Conservation (phyloP, 2,329 filamentous ascomycete species). For the Fusarium circinatum region DNA sequence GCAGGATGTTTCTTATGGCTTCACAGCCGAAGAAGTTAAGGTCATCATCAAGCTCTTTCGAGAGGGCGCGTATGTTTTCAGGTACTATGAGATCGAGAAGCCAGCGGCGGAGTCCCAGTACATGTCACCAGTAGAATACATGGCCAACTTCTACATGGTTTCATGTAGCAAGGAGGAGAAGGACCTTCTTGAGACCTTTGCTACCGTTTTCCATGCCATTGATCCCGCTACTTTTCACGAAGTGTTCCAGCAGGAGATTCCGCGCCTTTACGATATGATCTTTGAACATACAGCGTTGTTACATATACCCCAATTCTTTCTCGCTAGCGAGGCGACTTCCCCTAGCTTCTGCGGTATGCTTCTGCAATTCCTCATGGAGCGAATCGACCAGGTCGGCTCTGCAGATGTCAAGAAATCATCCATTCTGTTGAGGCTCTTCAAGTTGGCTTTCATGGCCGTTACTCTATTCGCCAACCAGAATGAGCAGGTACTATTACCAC, state of each 20-base stretch:
- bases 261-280: slow-evolving; percentile 95
- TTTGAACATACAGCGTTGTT: slow-evolving; percentile 95
- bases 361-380: slow-evolving; percentile 95
- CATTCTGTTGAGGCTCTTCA: slow-evolving; percentile 93
- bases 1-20: slow-evolving; percentile 95
- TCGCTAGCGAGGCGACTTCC: slow-evolving; percentile 98
- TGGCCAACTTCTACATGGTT: slow-evolving; percentile 94
- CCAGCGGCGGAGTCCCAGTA: slow-evolving; percentile 76
- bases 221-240: slow-evolving; percentile 99
- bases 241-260: slow-evolving; percentile 97
- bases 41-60: slow-evolving; percentile 98
- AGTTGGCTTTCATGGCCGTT: slow-evolving; percentile 98
- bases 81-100: slow-evolving; percentile 94
- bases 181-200: slow-evolving; percentile 95
- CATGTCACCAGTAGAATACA: slow-evolving; percentile 86
- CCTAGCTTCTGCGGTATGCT: slow-evolving; percentile 99
- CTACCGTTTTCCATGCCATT: slow-evolving; percentile 97
- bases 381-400: slow-evolving; percentile 93
- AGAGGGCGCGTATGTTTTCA: slow-evolving; percentile 94
- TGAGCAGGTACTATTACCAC: slow-evolving; percentile 92
- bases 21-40: slow-evolving; percentile 95
- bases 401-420: slow-evolving; percentile 92
- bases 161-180: slow-evolving; percentile 97
- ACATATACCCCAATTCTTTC: slow-evolving; percentile 96
- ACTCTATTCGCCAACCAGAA: slow-evolving; percentile 95